Evolutionary conservation across 2,329 filamentous ascomycete genomes (phyloP), one percentile per base, ranked within the genome.

Genomic region (Pyrenochaeta sp.): DNA sequence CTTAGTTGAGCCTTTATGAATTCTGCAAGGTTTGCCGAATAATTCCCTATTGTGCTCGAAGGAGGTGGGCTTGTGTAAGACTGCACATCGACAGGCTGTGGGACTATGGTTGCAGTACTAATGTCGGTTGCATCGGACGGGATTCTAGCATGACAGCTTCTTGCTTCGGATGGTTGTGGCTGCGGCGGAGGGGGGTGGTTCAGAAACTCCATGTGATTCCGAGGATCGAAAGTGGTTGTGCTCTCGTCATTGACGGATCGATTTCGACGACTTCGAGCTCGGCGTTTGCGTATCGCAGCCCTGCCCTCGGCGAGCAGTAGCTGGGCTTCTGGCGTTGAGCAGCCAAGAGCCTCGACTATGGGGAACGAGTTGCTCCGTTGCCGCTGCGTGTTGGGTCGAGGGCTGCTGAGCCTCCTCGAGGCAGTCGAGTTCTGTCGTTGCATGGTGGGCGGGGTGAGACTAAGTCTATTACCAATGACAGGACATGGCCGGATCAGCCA

Each of bases 291-390:
- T 9, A 68, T 52, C 36, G 67, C 68, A 28, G 68, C 68, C 41
- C 56, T 61, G 20, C 67, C 66, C 31, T 70, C 68, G 11, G 65
- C 66, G 27, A 71, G 40, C 29, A 71, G 61, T 17, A 71, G 47
- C 31, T 62, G 53, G 32, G 68, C 68, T 44, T 71, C 68, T 28
- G 65, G 52, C 4, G 66, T 69, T 7, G 68, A 68, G 42, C 66
- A 69, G 31, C 67, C 66, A 27, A 71, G 21, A 20, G 61, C 65
- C 24, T 70, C 65, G 7, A 65, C 49, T 20, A 70, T 61, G 7
- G 68, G 67, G 9, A 69, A 48, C 2, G 68, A 71, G 35, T 69
- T 70, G 48, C 67, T 71, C 49, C 68, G 51, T 20, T 69, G 53
- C 39, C 68, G 59, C n/a, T 60, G 37, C 4, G 55, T 50, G 34